Evolutionary conservation across 2,329 filamentous ascomycete species (phyloP).

Genomic region (Laburnicola sp.): DNA sequence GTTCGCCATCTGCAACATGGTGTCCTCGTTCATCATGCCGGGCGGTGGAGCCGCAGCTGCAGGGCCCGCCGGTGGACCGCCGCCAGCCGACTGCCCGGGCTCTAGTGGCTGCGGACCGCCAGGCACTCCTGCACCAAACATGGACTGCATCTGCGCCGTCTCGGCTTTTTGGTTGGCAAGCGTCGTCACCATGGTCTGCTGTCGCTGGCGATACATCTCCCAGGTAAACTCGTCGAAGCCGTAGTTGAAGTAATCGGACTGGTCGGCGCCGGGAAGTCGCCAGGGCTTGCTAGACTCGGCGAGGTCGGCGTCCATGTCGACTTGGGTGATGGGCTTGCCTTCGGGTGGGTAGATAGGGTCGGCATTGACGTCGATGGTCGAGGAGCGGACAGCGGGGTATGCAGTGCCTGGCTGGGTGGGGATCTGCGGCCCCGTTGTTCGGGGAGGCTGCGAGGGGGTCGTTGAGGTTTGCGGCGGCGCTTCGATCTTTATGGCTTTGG

Average conservation of each 20-base stretch:
- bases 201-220: constrained; percentile 90
- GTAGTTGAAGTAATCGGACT: constrained; percentile 98
- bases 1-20: constrained; percentile 64
- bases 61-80: constrained; percentile 38
- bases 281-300: constrained; percentile 84
- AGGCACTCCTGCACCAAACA: constrained; percentile 49
- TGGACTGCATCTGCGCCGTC: constrained; percentile 63
- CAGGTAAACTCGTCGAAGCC: constrained; percentile 98
- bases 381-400: constrained; percentile 70
- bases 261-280: constrained; percentile 90
- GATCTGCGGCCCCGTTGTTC: constrained; percentile 26
- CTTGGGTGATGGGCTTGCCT: constrained; percentile 70
- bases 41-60: constrained; percentile 20
- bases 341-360: constrained; percentile 75
- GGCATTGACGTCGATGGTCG: constrained; percentile 80
- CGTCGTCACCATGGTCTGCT: constrained; percentile 75
- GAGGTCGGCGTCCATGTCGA: constrained; percentile 58
- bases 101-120: too few species aligned
- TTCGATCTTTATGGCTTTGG: constrained; percentile 46
- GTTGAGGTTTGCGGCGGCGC: constrained; percentile 29
- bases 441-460: constrained; percentile 24
- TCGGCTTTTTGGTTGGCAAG: constrained; percentile 79
- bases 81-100: too few species aligned
- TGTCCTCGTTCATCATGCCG: constrained; percentile 52
- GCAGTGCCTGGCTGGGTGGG: constrained; percentile 33